A percentile compares a stretch with the other conserved stretches of the same genome.
Conservation (phyloP, 345 rosid genomes). For the Gossypium arboreum region DNA sequence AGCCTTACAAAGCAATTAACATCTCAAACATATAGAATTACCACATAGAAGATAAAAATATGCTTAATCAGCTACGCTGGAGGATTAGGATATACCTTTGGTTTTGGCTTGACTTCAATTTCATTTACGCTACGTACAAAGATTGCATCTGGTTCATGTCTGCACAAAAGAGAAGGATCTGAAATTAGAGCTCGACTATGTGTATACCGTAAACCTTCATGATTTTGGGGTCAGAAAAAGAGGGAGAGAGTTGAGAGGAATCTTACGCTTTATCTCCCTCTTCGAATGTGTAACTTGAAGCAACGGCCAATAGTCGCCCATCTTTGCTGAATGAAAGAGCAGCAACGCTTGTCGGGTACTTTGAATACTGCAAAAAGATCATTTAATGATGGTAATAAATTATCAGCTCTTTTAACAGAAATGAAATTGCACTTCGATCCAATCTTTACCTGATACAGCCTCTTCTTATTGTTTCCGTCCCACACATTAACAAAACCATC, state of each 20-base stretch:
- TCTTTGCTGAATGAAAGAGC: conserved; percentile 96
- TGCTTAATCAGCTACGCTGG: conserved; percentile 37
- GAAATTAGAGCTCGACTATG: conserved; percentile 4
- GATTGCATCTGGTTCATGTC: conserved; percentile 92
- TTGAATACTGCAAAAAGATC: conserved; percentile 64
- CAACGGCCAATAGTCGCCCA: conserved; percentile 91
- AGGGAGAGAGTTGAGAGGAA: conserved; percentile 3
- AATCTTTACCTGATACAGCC: conserved; percentile 81
- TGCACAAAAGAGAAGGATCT: conserved; percentile 32
- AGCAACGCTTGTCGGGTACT: conserved; percentile 85
- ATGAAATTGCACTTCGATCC: background rate
- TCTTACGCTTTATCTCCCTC: conserved; percentile 93
- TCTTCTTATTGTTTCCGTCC: conserved; percentile 99
- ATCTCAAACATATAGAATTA: background rate
- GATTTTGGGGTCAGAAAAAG: background rate
- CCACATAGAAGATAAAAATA: background rate
- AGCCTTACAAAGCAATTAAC: background rate
- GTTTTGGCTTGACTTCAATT: conserved; percentile 95
- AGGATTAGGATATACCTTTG: conserved; percentile 76
- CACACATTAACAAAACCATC: conserved; percentile 95
- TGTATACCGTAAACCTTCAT: no score
- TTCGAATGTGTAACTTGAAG: conserved; percentile 94
- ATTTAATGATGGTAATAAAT: background rate
- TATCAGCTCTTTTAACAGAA: background rate
- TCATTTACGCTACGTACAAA: conserved; percentile 80